Conservation (phyloP, 805 yeast species). For the Vanderwaltozyma yarrowii region DNA sequence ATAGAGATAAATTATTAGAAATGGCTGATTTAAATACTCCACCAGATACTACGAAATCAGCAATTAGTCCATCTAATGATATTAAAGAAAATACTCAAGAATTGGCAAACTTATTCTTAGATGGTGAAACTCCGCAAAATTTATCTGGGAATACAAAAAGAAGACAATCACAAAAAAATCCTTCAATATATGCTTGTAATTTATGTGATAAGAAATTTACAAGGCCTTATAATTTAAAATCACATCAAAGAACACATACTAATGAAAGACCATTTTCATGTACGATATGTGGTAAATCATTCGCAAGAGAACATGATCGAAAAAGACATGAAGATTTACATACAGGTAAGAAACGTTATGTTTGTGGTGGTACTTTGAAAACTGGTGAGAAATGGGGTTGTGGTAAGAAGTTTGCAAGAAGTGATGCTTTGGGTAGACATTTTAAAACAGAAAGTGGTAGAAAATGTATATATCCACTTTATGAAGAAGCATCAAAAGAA, state of each 20-base stretch:
- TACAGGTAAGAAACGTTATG: constrained; percentile 63
- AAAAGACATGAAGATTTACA: constrained; percentile 71
- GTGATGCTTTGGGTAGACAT: constrained; percentile 72
- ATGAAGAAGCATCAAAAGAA: constrained; percentile 44
- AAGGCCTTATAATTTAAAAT: constrained; percentile 83
- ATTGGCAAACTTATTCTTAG: constrained; percentile 2
- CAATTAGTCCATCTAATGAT: too few relatives aligned
- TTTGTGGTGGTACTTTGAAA: constrained; percentile 55
- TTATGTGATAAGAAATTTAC: constrained; percentile 83
- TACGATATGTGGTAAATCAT: constrained; percentile 66
- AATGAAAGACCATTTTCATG: constrained; percentile 74
- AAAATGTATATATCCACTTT: constrained; percentile 55
- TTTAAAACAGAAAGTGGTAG: constrained; percentile 73
- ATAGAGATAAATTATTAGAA: constrained; percentile 22
- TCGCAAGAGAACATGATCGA: constrained; percentile 70
- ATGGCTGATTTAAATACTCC: constrained; percentile 17
- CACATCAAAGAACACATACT: constrained; percentile 85
- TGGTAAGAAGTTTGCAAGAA: constrained; percentile 66
- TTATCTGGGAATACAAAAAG: constrained; percentile 1
- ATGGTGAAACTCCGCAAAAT: constrained; percentile 10
- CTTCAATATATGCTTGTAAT: constrained; percentile 47
- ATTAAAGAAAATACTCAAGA: too few relatives aligned
- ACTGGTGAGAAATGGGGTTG: constrained; percentile 68
- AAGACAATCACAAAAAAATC: constrained; percentile 13
- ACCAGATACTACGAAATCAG: background rate